These are phyloP conservation scores for Uncinocarpus reesii DNA, from an alignment of 2,329 filamentous ascomycete genomes.

Conservation along the genomic window DNA sequence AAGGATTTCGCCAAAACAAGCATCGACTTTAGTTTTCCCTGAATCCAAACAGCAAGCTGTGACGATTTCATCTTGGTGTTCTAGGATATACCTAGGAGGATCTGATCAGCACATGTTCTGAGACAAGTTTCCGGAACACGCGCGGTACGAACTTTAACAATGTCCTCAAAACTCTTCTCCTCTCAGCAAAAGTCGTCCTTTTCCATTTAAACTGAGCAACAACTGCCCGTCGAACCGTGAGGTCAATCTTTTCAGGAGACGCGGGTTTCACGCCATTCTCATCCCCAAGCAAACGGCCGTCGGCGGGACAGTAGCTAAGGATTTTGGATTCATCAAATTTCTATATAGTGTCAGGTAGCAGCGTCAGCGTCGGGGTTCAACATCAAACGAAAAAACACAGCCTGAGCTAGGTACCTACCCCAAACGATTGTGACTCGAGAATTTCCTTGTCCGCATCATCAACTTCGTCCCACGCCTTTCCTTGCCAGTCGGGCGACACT, in stretches of 20 bases:
- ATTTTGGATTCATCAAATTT: conserved; percentile 33
- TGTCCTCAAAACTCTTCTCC: conserved; percentile 68
- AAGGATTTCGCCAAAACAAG: conserved; percentile 84
- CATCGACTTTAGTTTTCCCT: conserved; percentile 93
- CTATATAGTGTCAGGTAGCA: conserved; percentile 17
- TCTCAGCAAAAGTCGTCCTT: conserved; percentile 63
- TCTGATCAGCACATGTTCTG: conserved; percentile 7
- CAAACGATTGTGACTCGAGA: conserved; percentile 30
- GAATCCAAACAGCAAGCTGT: conserved; percentile 79
- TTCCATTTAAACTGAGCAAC: conserved; percentile 69
- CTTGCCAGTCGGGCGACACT: conserved; percentile 24
- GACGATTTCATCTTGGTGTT: conserved; percentile 81
- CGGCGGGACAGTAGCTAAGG: conserved; percentile 60
- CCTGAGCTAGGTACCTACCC: conserved; percentile 26
- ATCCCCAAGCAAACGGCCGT: conserved; percentile 65
- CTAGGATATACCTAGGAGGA: conserved; percentile 55
- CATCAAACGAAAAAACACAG: neutral
- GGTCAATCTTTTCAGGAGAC: conserved; percentile 66
- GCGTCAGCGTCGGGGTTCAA: neutral
- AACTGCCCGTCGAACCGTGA: conserved; percentile 61
- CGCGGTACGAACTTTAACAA: conserved; percentile 49
- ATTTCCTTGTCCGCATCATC: conserved; percentile 27
- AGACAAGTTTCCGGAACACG: no score
- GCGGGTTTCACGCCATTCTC: conserved; percentile 57
- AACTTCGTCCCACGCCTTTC: conserved; percentile 30